Evolutionary conservation across 352 stramenopile species (phyloP).

Genomic region (Peronosclerospora sorghi): DNA sequence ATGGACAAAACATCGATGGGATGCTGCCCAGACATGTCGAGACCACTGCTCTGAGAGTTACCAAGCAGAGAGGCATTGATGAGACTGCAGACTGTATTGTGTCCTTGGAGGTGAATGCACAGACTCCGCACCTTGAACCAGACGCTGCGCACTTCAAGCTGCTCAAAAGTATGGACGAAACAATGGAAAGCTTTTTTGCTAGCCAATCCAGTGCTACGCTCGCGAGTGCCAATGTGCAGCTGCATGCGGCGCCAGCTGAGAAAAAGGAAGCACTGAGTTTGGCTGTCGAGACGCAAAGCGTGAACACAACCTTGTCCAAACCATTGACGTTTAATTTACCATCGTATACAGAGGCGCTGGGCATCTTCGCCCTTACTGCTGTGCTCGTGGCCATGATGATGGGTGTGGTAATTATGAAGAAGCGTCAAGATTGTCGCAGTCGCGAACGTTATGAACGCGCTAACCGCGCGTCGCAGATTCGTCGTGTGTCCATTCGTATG

Average conservation of each 20-base stretch:
- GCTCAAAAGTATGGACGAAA: slow-evolving; percentile 33
- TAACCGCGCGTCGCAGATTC: slow-evolving; percentile 55
- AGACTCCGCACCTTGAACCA: not conserved
- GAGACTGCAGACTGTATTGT: slow-evolving; percentile 14
- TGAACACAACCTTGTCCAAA: not conserved
- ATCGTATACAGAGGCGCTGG: slow-evolving; percentile 46
- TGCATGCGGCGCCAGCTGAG: slow-evolving; percentile 12
- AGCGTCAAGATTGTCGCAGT: slow-evolving; percentile 44
- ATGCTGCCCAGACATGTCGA: slow-evolving; percentile 20
- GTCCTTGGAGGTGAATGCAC: slow-evolving; percentile 14
- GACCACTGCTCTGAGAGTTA: slow-evolving; percentile 14
- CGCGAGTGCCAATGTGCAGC: slow-evolving; percentile 18
- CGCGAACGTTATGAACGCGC: slow-evolving; percentile 43
- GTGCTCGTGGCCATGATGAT: slow-evolving; percentile 57
- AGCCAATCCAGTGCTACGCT: slow-evolving; percentile 17
- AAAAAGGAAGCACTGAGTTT: slow-evolving; percentile 1
- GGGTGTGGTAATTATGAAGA: slow-evolving; percentile 41
- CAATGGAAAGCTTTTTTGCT: slow-evolving; percentile 26
- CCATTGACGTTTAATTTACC: slow-evolving; percentile 31
- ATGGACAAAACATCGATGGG: not conserved
- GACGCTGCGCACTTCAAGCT: slow-evolving; percentile 23
- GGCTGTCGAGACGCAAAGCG: slow-evolving; percentile 4
- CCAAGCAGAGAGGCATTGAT: slow-evolving; percentile 7
- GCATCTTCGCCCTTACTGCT: slow-evolving; percentile 42
- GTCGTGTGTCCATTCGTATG: slow-evolving; percentile 65